phyloP scores from a whole-genome alignment of 176 grass and related monocot genomes.

The Poa pratensis region DNA sequence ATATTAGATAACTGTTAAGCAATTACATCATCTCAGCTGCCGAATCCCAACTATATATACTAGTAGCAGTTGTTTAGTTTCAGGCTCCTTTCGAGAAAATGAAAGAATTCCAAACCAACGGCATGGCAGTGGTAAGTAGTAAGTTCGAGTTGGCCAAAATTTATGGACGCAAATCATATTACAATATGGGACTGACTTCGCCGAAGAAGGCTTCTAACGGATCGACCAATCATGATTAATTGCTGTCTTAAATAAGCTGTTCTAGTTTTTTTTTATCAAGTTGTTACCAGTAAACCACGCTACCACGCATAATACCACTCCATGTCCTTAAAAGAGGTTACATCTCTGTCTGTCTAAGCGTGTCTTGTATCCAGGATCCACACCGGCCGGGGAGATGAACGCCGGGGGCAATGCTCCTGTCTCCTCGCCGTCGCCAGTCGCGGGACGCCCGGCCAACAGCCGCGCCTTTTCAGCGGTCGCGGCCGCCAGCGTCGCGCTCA shows the following conservation, averaged over 20 bases:
- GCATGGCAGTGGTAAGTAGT: neutral
- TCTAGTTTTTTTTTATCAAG: too few relatives aligned
- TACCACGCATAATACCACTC: neutral
- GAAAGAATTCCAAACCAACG: neutral
- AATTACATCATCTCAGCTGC: neutral
- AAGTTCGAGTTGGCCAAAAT: neutral
- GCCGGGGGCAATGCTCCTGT: neutral
- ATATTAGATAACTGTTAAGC: neutral
- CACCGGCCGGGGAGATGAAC: neutral
- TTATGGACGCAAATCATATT: neutral
- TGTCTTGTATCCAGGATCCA: neutral
- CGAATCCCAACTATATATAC: neutral
- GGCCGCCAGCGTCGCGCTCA: slow-evolving; percentile 29
- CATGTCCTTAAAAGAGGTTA: neutral
- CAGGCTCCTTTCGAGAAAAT: neutral
- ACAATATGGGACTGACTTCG: neutral
- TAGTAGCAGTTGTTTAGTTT: neutral
- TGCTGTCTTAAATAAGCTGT: neutral
- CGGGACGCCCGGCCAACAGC: neutral
- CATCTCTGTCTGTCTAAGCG: neutral
- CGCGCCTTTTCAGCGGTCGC: slow-evolving; percentile 19
- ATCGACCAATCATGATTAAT: neutral
- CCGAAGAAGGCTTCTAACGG: neutral
- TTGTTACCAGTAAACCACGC: neutral
- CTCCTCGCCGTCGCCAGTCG: neutral